Conservation (phyloP, 345 rosid genomes). For the Hirschfeldia incana region DNA sequence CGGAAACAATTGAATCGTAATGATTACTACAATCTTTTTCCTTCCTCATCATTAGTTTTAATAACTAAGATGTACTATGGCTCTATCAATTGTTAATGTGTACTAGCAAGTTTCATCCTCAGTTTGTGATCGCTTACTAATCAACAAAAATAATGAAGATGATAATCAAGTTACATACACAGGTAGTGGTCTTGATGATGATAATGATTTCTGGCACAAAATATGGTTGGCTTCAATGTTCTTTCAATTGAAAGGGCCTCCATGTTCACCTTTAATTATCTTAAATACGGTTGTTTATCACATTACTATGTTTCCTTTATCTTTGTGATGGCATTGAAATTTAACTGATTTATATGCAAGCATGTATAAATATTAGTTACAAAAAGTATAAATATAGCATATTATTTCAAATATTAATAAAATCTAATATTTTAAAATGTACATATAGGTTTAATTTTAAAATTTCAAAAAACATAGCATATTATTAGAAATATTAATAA, state of each 20-base stretch:
- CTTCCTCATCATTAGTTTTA: background rate
- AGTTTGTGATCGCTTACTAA: background rate
- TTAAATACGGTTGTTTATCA: background rate
- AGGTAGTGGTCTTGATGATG: slow-evolving; percentile 9
- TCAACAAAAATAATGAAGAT: slow-evolving; percentile 1
- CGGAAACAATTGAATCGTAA: background rate
- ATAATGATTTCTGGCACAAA: slow-evolving; percentile 2
- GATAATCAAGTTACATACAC: background rate
- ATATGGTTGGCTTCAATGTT: background rate
- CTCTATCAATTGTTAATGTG: background rate
- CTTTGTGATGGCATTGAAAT: background rate
- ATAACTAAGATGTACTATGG: background rate
- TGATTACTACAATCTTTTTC: background rate
- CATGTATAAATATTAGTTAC: background rate
- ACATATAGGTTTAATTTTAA: no score
- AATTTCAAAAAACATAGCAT: no score
- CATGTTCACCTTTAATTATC: background rate
- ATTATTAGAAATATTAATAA: no score
- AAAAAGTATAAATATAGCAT: no score
- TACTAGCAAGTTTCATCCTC: background rate
- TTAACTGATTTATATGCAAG: background rate
- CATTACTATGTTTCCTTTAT: background rate
- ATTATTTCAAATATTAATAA: no score
- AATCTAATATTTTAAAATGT: no score
- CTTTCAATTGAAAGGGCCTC: background rate